These are phyloP conservation scores for Cercospora sp. DNA, from an alignment of 2,329 filamentous ascomycete species.

Conservation along the genomic window DNA sequence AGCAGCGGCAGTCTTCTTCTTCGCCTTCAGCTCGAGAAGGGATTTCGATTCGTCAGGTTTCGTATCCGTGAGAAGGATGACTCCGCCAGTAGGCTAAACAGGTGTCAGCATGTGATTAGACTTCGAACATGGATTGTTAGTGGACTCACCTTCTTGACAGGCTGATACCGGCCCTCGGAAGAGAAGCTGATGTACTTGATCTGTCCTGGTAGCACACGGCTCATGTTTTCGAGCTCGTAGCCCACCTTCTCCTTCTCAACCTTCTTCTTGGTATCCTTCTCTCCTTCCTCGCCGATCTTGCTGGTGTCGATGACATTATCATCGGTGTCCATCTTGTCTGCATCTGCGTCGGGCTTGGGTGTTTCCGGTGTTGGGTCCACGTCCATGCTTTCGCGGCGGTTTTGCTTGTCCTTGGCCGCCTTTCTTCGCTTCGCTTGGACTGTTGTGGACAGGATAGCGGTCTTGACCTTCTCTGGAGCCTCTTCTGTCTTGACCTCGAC, in stretches of 20 bases:
- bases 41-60: slow-evolving; percentile 75
- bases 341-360: slow-evolving; percentile 60
- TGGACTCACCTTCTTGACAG: slow-evolving; percentile 76
- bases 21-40: slow-evolving; percentile 87
- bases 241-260: slow-evolving; percentile 93
- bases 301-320: slow-evolving; percentile 44
- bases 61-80: slow-evolving; percentile 85
- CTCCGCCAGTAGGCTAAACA: slow-evolving; percentile 81
- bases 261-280: slow-evolving; percentile 78
- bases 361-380: slow-evolving; percentile 78
- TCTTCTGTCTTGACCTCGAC: slow-evolving; percentile 94
- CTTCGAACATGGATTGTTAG: background rate
- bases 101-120: slow-evolving; percentile 44
- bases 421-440: slow-evolving; percentile 94
- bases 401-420: slow-evolving; percentile 88
- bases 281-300: slow-evolving; percentile 48
- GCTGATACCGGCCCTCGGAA: slow-evolving; percentile 78
- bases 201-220: slow-evolving; percentile 84
- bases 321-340: slow-evolving; percentile 81
- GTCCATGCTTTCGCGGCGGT: slow-evolving; percentile 92
- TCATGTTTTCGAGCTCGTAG: slow-evolving; percentile 97
- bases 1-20: slow-evolving; percentile 64
- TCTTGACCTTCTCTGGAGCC: slow-evolving; percentile 89
- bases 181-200: slow-evolving; percentile 95
- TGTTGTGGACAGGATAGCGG: slow-evolving; percentile 92